Evolutionary conservation across 2,329 filamentous ascomycete genomes (phyloP).

Genomic region (Bimuria novae-zelandiae): DNA sequence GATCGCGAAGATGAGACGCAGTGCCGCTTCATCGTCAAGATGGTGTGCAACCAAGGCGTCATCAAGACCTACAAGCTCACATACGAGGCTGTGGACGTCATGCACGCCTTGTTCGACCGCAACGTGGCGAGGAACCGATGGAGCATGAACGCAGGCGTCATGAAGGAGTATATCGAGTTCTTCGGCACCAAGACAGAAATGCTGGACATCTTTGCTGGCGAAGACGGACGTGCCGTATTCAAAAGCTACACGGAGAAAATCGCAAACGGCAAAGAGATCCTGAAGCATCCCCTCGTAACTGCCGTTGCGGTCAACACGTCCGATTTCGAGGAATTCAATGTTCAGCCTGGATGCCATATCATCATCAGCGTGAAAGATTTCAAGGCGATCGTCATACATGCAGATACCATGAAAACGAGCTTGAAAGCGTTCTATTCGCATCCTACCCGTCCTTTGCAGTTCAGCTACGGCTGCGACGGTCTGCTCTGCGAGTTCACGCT

Average conservation of each 20-base stretch:
- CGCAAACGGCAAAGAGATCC: constrained; percentile 70
- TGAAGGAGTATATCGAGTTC: constrained; percentile 78
- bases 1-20: constrained; percentile 69
- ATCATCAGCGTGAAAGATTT: constrained; percentile 84
- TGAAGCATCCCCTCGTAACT: constrained; percentile 81
- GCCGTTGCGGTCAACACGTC: constrained; percentile 76
- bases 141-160: constrained; percentile 71
- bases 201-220: constrained; percentile 72
- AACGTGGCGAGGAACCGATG: constrained; percentile 70
- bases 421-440: constrained; percentile 72
- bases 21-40: constrained; percentile 75
- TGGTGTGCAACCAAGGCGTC: constrained; percentile 75
- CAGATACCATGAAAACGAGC: constrained; percentile 68
- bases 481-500: constrained; percentile 77
- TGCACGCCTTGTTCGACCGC: constrained; percentile 75
- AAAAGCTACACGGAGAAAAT: constrained; percentile 83
- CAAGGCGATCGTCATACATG: constrained; percentile 76
- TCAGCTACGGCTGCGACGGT: constrained; percentile 71
- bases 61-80: constrained; percentile 77
- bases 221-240: constrained; percentile 71
- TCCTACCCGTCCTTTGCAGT: constrained; percentile 72
- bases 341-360: constrained; percentile 77
- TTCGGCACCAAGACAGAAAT: constrained; percentile 82
- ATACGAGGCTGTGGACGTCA: constrained; percentile 74
- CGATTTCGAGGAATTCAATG: constrained; percentile 75